Evolutionary conservation across 2,329 filamentous ascomycete genomes (phyloP).

Genomic region (Phaeosphaeria sp.): DNA sequence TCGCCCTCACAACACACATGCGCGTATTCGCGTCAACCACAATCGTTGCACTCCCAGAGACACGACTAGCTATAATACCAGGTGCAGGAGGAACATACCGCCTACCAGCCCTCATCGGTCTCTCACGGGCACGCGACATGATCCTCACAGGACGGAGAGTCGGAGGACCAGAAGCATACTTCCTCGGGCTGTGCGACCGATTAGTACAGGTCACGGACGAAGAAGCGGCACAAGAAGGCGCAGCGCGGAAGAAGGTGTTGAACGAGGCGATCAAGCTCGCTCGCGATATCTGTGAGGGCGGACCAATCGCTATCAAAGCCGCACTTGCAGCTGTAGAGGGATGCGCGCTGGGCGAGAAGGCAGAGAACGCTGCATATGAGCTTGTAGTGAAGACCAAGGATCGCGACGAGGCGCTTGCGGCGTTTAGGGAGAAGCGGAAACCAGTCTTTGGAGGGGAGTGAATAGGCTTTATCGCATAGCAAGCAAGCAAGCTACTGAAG

Average conservation of each 20-base stretch:
- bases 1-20: constrained; percentile 87
- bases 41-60: constrained; percentile 85
- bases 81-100: constrained; percentile 93
- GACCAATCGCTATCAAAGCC: constrained; percentile 80
- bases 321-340: constrained; percentile 79
- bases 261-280: constrained; percentile 80
- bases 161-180: constrained; percentile 83
- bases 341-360: constrained; percentile 69
- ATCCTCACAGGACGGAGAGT: constrained; percentile 91
- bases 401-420: constrained; percentile 83
- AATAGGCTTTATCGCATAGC: background rate
- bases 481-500: background rate
- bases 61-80: constrained; percentile 89
- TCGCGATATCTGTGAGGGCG: constrained; percentile 86
- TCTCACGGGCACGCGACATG: constrained; percentile 82
- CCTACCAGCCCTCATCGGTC: constrained; percentile 80
- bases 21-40: constrained; percentile 84
- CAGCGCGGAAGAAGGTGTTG: constrained; percentile 72
- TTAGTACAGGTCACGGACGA: constrained; percentile 78
- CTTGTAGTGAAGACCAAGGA: constrained; percentile 84
- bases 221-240: constrained; percentile 56
- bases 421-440: constrained; percentile 80
- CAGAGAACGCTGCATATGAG: constrained; percentile 89
- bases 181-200: constrained; percentile 88
- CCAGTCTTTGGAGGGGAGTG: constrained; percentile 68